Conservation (phyloP, 306 rosid species). For the Hippophae rhamnoides region DNA sequence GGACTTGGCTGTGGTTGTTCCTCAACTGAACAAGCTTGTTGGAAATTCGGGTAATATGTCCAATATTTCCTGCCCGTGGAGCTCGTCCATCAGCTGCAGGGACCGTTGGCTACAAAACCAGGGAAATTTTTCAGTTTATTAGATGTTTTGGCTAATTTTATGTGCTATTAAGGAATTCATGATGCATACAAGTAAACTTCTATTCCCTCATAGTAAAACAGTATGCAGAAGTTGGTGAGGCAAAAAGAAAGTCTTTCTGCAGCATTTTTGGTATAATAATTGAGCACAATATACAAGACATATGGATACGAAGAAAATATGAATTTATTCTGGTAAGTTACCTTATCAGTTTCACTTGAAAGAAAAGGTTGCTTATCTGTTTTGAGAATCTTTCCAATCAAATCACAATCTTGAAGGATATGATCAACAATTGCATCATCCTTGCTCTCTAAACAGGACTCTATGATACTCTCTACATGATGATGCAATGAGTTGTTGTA, state of each 20-base stretch:
- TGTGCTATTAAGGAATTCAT: no score
- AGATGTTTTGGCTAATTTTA: not conserved
- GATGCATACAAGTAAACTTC: no score
- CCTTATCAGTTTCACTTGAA: slow-evolving; percentile 53
- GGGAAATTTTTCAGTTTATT: slow-evolving; percentile 1
- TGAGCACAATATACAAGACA: no score
- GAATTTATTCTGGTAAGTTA: slow-evolving; percentile 18
- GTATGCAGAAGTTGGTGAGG: no score
- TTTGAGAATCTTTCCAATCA: slow-evolving; percentile 65
- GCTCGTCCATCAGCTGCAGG: slow-evolving; percentile 54
- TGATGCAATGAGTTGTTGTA: slow-evolving; percentile 82
- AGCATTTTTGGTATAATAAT: no score
- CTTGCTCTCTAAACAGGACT: slow-evolving; percentile 87
- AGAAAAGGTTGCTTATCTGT: slow-evolving; percentile 60
- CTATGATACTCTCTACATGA: slow-evolving; percentile 78
- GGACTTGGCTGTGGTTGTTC: slow-evolving; percentile 47
- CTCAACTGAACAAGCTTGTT: slow-evolving; percentile 74
- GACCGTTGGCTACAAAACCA: slow-evolving; percentile 61
- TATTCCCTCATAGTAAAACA: no score
- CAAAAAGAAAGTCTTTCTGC: no score
- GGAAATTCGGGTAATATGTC: slow-evolving; percentile 69
- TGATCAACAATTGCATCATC: slow-evolving; percentile 52
- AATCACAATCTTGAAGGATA: slow-evolving; percentile 75
- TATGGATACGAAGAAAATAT: slow-evolving; percentile 2
- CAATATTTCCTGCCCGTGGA: slow-evolving; percentile 78